Conservation (phyloP, 2,329 filamentous ascomycete species). For the Fusarium transvaalense region DNA sequence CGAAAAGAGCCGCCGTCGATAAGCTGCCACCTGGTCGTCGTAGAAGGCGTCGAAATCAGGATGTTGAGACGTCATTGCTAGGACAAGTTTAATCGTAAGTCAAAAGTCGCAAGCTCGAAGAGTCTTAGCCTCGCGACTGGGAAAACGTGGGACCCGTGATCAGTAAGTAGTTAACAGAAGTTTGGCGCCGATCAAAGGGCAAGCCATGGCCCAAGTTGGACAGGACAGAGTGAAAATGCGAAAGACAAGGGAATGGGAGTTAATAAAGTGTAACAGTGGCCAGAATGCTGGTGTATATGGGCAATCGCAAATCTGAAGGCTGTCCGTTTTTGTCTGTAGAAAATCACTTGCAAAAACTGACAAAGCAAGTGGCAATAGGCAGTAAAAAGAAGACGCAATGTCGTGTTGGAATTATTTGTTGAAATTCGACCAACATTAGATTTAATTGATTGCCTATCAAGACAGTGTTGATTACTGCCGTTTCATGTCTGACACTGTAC, state of each 20-base stretch:
- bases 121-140: conserved; percentile 40
- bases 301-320: not conserved
- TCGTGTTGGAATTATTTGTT: conserved; percentile 28
- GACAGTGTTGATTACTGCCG: conserved; percentile 29
- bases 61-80: conserved; percentile 53
- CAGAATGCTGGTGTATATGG: not conserved
- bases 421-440: conserved; percentile 14
- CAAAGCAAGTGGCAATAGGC: not conserved
- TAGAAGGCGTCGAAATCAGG: conserved; percentile 53
- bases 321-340: not conserved
- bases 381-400: conserved; percentile 6
- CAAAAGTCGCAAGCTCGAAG: conserved; percentile 28
- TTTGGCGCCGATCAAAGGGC: conserved; percentile 41
- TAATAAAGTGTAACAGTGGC: not conserved
- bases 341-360: not conserved
- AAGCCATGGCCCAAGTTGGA: conserved; percentile 44
- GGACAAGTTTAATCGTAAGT: conserved; percentile 18
- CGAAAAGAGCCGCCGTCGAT: conserved; percentile 49
- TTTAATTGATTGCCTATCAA: conserved; percentile 31
- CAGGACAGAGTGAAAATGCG: conserved; percentile 10
- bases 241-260: not conserved
- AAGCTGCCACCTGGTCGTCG: conserved; percentile 53
- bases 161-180: conserved; percentile 37
- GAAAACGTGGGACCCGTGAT: conserved; percentile 41
- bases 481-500: conserved; percentile 29